These are phyloP conservation scores for Rhytidiadelphus loreus DNA, from an alignment of 225 moss, liverwort and hornwort species.

Conservation along the genomic window DNA sequence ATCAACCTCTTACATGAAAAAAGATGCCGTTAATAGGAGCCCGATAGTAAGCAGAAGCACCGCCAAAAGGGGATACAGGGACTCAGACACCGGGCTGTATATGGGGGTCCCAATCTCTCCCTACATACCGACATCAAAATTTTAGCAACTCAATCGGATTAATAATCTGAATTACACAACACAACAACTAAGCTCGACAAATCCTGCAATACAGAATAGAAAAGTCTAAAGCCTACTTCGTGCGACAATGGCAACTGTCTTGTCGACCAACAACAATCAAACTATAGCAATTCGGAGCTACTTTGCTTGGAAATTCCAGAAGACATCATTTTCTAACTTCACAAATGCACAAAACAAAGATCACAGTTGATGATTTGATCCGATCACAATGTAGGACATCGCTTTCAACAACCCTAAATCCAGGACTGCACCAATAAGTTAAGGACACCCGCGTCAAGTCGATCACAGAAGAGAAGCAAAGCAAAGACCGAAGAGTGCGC, in stretches of 20 bases:
- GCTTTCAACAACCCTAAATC: constrained; percentile 3
- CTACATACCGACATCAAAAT: constrained; percentile 18
- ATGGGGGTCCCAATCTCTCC: constrained; percentile 43
- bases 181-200: neutral
- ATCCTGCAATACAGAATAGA: neutral
- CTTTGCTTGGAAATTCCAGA: neutral
- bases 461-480: neutral
- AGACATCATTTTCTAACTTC: neutral
- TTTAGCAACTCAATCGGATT: neutral
- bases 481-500: neutral
- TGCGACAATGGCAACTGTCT: neutral
- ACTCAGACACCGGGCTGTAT: constrained; percentile 74
- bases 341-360: neutral
- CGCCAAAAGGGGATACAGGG: constrained; percentile 70
- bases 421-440: neutral
- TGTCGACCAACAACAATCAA: neutral
- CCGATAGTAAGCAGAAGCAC: constrained; percentile 73
- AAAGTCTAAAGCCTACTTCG: neutral
- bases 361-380: neutral
- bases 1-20: constrained; percentile 72
- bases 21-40: constrained; percentile 68
- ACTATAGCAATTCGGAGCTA: neutral
- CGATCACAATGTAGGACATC: neutral
- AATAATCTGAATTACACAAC: neutral
- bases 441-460: neutral